Conservation (phyloP, 148 eudicot species). For the Dysphania ambrosioides region DNA sequence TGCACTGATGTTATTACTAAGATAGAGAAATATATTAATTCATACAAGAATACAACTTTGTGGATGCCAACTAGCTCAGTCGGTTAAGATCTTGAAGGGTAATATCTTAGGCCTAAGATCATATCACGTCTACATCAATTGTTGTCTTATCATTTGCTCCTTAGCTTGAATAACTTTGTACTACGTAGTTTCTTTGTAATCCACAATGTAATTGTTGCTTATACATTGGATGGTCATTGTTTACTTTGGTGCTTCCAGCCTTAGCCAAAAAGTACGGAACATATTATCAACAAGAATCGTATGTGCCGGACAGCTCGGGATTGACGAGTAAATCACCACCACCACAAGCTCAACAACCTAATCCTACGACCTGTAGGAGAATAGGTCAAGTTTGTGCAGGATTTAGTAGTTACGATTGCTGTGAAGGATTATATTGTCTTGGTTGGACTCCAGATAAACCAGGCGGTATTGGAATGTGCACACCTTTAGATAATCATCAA, state of each 20-base stretch:
- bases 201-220: too few species aligned
- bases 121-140: too few species aligned
- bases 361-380: background rate
- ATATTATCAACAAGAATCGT: background rate
- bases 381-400: background rate
- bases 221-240: background rate
- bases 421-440: background rate
- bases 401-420: background rate
- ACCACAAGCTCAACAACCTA: background rate
- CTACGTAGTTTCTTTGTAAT: too few species aligned
- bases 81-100: too few species aligned
- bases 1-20: too few species aligned
- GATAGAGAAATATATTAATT: too few species aligned
- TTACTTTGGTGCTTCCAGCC: background rate
- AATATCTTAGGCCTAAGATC: too few species aligned
- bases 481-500: background rate
- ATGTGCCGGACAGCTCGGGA: background rate
- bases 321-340: background rate
- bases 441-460: background rate
- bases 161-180: background rate
- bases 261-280: background rate
- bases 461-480: background rate
- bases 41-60: too few species aligned
- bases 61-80: too few species aligned
- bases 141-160: too few species aligned